Base-by-base conservation (phyloP, 176 grass and related monocot species). In the Oryza glumipatula region DNA sequence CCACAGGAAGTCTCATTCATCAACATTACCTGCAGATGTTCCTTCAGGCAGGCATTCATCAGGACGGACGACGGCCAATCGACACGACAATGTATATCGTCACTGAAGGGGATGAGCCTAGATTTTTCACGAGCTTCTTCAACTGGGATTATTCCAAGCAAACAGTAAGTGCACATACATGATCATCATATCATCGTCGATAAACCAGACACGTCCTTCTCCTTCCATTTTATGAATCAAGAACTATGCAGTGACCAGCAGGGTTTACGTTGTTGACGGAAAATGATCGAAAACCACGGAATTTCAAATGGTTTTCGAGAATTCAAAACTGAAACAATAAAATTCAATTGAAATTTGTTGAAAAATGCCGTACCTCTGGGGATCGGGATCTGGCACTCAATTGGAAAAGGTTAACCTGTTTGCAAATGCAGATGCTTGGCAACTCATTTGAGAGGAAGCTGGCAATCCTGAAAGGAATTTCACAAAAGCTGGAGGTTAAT, bases 401-500 rank as follows among this genome's bases (percentile, higher is more conserved):
- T 41, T 8, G 1, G 39, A 41, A 39, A 41, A 41, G 39, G 39
- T 41, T 1, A 41, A 41, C 7, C 39, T 43, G 7, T 80, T 74
- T 88, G 64, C 77, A 38, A 38, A 48, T 88, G 70, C 76, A 97
- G 92, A 87, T 90, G 77, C 80, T 91, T 87, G 92, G 90, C 65
- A 94, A 97, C 87, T 97, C 94, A 73, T 97, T 92, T 82, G 89
- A 97, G 73, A 92, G 92, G 89, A 97, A 94, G 86, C 88, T 97
- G 60, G 88, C 90, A 3, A 73, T 91, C 51, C 72, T 94, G 56
- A 91, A 89, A 84, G 92, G 89, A 35, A 21, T 80, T 32, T 87
- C 92, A 70, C 86, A 83, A 76, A 94, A 94, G 84, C 65, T 71
- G 67, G 92, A 91, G 92, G 89, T 93, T 63, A 44, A 44, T 44